phyloP scores from a whole-genome alignment of 345 rosid genomes.

The Linum usitatissimum region DNA sequence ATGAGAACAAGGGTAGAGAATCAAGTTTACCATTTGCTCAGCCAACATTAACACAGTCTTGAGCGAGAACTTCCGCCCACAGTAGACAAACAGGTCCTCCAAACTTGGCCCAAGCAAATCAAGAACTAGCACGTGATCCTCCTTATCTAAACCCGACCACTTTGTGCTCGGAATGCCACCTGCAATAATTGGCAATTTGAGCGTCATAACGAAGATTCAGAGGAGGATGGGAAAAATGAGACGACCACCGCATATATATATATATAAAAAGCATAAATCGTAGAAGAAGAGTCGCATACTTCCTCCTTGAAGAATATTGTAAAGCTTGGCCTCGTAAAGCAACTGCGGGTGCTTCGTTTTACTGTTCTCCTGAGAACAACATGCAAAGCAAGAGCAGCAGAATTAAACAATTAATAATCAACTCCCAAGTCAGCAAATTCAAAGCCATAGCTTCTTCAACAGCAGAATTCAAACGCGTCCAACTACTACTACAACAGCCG shows the following conservation, averaged over 20 bases:
- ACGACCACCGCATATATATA: not conserved
- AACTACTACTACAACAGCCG: not conserved
- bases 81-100: slow-evolving; percentile 79
- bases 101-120: slow-evolving; percentile 95
- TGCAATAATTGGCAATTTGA: slow-evolving; percentile 12
- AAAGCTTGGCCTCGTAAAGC: slow-evolving; percentile 77
- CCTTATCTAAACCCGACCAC: slow-evolving; percentile 84
- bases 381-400: not conserved
- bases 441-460: no score
- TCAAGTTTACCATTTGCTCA: slow-evolving; percentile 68
- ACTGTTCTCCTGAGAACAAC: slow-evolving; percentile 50
- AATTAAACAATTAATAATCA: no score
- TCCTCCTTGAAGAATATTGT: slow-evolving; percentile 80
- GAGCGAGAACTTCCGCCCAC: slow-evolving; percentile 77
- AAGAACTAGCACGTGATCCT: slow-evolving; percentile 62
- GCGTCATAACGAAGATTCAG: not conserved
- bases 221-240: not conserved
- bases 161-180: slow-evolving; percentile 76
- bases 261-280: not conserved
- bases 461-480: not conserved
- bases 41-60: slow-evolving; percentile 86
- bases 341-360: slow-evolving; percentile 83
- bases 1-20: not conserved
- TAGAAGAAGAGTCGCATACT: slow-evolving; percentile 28
- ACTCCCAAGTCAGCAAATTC: not conserved